Conservation (phyloP, 2,329 filamentous ascomycete genomes). For the Ascocoryne sarcoides region DNA sequence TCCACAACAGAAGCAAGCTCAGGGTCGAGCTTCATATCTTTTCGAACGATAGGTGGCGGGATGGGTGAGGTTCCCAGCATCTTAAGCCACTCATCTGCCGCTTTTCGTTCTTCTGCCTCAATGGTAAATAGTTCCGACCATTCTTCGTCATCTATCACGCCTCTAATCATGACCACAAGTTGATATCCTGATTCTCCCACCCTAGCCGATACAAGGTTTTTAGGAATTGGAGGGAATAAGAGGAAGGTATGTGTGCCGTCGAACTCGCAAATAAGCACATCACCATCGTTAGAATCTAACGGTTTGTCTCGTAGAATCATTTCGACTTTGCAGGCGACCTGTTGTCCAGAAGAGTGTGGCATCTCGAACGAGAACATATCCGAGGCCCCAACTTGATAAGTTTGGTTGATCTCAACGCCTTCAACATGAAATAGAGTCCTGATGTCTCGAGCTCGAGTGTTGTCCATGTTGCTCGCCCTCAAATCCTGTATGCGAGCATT, state of each 20-base stretch:
- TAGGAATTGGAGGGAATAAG: slow-evolving; percentile 80
- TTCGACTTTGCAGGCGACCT: slow-evolving; percentile 83
- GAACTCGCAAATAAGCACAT: slow-evolving; percentile 89
- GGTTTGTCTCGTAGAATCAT: slow-evolving; percentile 76
- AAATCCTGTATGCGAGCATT: slow-evolving; percentile 71
- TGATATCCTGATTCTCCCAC: slow-evolving; percentile 61
- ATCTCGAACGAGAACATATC: slow-evolving; percentile 84
- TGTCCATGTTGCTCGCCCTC: slow-evolving; percentile 75
- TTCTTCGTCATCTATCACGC: slow-evolving; percentile 51
- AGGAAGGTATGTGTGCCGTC: slow-evolving; percentile 69
- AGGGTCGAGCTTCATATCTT: slow-evolving; percentile 22
- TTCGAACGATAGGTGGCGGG: slow-evolving; percentile 36
- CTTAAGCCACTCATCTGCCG: slow-evolving; percentile 73
- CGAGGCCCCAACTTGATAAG: slow-evolving; percentile 75
- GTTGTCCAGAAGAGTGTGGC: slow-evolving; percentile 80
- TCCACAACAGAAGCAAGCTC: slow-evolving; percentile 11
- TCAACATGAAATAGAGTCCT: slow-evolving; percentile 65
- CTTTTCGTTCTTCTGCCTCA: slow-evolving; percentile 50
- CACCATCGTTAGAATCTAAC: slow-evolving; percentile 60
- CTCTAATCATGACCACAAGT: slow-evolving; percentile 81
- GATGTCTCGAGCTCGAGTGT: slow-evolving; percentile 69
- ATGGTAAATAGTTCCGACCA: slow-evolving; percentile 86
- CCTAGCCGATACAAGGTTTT: slow-evolving; percentile 67
- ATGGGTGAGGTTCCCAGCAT: slow-evolving; percentile 64
- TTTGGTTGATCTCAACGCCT: slow-evolving; percentile 63